Evolutionary conservation across 768 basidiomycete genomes (phyloP).

Genomic region (Panus rudis): DNA sequence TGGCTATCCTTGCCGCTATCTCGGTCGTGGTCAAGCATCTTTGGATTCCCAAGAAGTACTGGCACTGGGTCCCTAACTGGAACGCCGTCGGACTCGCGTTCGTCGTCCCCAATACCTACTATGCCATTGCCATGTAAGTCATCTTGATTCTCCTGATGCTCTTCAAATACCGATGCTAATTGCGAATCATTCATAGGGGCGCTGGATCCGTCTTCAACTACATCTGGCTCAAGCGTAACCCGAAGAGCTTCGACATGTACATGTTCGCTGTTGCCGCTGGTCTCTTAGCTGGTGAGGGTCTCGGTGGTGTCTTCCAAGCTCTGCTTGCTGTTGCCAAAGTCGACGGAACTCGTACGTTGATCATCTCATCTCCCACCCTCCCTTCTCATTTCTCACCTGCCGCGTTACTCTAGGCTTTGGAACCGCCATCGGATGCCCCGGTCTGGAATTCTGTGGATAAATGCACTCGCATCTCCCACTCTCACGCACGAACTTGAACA

Average conservation of each 20-base stretch:
- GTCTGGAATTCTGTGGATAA: slow-evolving; percentile 45
- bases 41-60: slow-evolving; percentile 43
- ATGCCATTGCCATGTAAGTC: slow-evolving; percentile 50
- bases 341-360: slow-evolving; percentile 41
- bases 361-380: slow-evolving; percentile 11
- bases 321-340: slow-evolving; percentile 46
- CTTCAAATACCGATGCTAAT: neutral
- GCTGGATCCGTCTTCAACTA: slow-evolving; percentile 41
- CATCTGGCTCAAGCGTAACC: slow-evolving; percentile 41
- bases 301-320: slow-evolving; percentile 55
- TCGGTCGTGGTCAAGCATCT: slow-evolving; percentile 40
- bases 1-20: slow-evolving; percentile 38
- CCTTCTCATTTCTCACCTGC: neutral
- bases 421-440: slow-evolving; percentile 48
- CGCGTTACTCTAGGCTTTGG: slow-evolving; percentile 33
- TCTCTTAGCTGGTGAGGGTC: slow-evolving; percentile 51
- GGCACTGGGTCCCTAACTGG: slow-evolving; percentile 48
- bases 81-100: slow-evolving; percentile 43
- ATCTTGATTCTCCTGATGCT: slow-evolving; percentile 4
- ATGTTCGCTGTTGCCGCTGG: slow-evolving; percentile 52
- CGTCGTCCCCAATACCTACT: slow-evolving; percentile 44
- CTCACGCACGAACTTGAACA: too few species aligned
- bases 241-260: slow-evolving; percentile 44
- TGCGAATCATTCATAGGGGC: slow-evolving; percentile 18
- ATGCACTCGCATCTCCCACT: too few species aligned